These are phyloP conservation scores for Yamadazyma kitorensis DNA, from an alignment of 805 yeast genomes.

Conservation along the genomic window DNA sequence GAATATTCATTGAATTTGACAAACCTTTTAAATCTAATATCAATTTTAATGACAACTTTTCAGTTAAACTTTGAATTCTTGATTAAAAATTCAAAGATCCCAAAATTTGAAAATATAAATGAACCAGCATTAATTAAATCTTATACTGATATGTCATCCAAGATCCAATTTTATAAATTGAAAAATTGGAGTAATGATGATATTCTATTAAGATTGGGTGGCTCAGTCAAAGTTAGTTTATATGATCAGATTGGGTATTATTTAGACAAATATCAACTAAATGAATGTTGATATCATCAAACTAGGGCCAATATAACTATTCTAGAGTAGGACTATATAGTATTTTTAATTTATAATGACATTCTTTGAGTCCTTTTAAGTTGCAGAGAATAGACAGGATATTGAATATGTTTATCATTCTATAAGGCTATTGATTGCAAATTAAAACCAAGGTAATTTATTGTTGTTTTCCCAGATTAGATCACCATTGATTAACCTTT, in stretches of 20 bases:
- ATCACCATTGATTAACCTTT: constrained; percentile 20
- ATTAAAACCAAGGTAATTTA: constrained; percentile 42
- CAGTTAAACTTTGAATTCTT: constrained; percentile 31
- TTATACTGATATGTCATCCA: constrained; percentile 20
- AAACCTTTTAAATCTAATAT: constrained; percentile 23
- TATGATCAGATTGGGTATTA: constrained; percentile 24
- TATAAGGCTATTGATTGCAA: too few relatives aligned
- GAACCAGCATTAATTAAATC: constrained; percentile 18
- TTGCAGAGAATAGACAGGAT: too few relatives aligned
- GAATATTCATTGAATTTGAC: constrained; percentile 17
- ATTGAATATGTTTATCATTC: too few relatives aligned
- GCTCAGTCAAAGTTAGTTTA: constrained; percentile 15
- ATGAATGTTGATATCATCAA: too few relatives aligned
- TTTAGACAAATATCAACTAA: constrained; percentile 15
- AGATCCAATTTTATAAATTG: constrained; percentile 29
- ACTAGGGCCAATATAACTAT: too few relatives aligned
- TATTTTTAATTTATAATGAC: too few relatives aligned
- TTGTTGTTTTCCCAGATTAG: constrained; percentile 41
- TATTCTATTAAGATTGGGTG: constrained; percentile 30
- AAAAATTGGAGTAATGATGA: constrained; percentile 41
- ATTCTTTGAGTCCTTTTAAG: too few relatives aligned
- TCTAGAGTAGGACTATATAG: too few relatives aligned
- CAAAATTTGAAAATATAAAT: constrained; percentile 24
- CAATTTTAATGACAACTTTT: constrained; percentile 29
- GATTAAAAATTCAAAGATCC: constrained; percentile 37